Evolutionary conservation across 352 stramenopile species (phyloP).

Genomic region (Pythium periplocum): DNA sequence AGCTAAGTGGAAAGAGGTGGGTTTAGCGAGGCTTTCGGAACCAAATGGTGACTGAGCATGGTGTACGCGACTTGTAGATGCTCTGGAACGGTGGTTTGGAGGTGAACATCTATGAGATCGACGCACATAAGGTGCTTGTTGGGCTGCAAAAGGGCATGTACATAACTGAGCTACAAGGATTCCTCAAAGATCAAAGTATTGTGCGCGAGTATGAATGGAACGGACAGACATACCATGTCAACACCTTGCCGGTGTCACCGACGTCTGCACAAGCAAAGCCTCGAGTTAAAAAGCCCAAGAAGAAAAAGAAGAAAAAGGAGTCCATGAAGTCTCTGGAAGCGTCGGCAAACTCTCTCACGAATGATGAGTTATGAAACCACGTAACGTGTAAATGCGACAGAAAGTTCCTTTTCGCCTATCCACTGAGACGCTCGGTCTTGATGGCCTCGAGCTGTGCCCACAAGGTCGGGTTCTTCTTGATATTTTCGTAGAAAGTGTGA

Average conservation of each 20-base stretch:
- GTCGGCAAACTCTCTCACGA: conserved; percentile 1
- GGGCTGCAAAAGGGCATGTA: conserved; percentile 61
- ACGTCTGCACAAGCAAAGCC: background rate
- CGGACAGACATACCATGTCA: conserved; percentile 26
- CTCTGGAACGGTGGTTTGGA: conserved; percentile 70
- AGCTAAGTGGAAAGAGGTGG: conserved; percentile 71
- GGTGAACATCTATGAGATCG: conserved; percentile 66
- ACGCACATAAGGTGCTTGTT: conserved; percentile 44
- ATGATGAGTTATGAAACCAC: conserved; percentile 31
- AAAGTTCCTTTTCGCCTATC: conserved; percentile 6
- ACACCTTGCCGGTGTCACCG: conserved; percentile 1
- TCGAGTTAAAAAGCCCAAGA: conserved; percentile 1
- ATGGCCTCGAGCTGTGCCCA: conserved; percentile 56
- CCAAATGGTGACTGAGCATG: too few relatives aligned
- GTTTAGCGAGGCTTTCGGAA: background rate
- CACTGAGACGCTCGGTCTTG: conserved; percentile 44
- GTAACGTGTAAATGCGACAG: conserved; percentile 1
- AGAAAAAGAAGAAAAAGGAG: conserved; percentile 17
- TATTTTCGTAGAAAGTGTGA: conserved; percentile 44
- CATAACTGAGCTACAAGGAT: conserved; percentile 34
- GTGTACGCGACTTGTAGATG: conserved; percentile 27
- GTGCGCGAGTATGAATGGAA: conserved; percentile 68
- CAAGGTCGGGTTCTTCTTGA: conserved; percentile 67
- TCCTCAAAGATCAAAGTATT: conserved; percentile 45
- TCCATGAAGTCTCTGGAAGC: conserved; percentile 6